Conservation (phyloP, 805 yeast genomes). For the Tetrapisispora iriomotensis region DNA sequence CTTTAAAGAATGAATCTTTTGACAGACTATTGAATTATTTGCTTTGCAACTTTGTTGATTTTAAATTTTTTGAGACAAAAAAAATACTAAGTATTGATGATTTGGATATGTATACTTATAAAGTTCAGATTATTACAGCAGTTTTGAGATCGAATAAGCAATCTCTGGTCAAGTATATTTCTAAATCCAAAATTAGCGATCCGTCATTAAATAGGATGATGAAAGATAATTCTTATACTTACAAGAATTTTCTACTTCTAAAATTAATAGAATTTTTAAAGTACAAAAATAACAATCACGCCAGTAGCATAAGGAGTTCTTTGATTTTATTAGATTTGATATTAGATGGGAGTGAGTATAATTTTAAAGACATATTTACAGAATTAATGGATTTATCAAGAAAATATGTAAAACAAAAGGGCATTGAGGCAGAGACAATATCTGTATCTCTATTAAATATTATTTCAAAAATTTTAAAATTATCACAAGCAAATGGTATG, state of each 20-base stretch:
- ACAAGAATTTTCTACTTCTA: conserved; percentile 44
- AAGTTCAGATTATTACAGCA: conserved; percentile 42
- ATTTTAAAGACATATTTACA: conserved; percentile 39
- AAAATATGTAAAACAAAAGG: conserved; percentile 17
- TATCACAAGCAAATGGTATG: conserved; percentile 26
- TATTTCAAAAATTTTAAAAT: conserved; percentile 23
- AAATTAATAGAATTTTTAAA: conserved; percentile 39
- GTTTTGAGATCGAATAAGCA: conserved; percentile 41
- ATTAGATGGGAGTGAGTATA: conserved; percentile 48
- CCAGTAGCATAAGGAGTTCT: conserved; percentile 34
- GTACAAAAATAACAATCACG: conserved; percentile 23
- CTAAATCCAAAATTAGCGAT: conserved; percentile 49
- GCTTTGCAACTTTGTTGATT: conserved; percentile 42
- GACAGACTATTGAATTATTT: conserved; percentile 53
- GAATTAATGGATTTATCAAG: conserved; percentile 32
- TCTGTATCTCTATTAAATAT: conserved; percentile 27
- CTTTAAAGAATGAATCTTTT: conserved; percentile 42
- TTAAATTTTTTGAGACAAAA: conserved; percentile 27
- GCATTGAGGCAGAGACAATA: conserved; percentile 22
- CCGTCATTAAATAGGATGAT: too few species aligned
- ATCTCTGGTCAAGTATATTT: conserved; percentile 38
- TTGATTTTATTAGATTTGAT: conserved; percentile 38
- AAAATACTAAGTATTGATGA: conserved; percentile 43
- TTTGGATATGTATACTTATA: conserved; percentile 51
- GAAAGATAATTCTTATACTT: conserved; percentile 40